Conservation (phyloP, 2,329 filamentous ascomycete species). For the Paramyrothecium roridum region DNA sequence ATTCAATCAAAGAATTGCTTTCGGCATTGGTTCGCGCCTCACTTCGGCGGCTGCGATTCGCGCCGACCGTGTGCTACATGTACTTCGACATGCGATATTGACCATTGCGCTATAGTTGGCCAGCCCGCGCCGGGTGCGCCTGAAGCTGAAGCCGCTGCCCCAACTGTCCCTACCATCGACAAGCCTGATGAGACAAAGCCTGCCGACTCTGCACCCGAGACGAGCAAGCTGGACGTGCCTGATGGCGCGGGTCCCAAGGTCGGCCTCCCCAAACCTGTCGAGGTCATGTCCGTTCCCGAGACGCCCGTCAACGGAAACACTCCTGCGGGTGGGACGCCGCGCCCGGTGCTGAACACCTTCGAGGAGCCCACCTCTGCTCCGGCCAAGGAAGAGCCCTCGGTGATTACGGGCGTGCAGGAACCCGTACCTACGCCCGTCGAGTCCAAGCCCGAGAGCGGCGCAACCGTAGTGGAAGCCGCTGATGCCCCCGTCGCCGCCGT, state of each 20-base stretch:
- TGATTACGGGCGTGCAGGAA: slow-evolving; percentile 19
- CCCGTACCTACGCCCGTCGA: slow-evolving; percentile 14
- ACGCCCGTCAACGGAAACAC: slow-evolving; percentile 31
- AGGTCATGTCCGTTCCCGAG: slow-evolving; percentile 30
- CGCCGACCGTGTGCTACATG: not conserved
- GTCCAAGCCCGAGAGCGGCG: slow-evolving; percentile 14
- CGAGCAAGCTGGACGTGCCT: slow-evolving; percentile 11
- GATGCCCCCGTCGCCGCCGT: slow-evolving; percentile 5
- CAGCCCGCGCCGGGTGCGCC: slow-evolving; percentile 22
- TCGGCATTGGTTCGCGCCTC: not conserved
- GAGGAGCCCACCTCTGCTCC: slow-evolving; percentile 20
- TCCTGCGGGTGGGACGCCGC: slow-evolving; percentile 29
- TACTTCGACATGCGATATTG: slow-evolving; percentile 8
- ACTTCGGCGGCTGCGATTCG: slow-evolving; percentile 12
- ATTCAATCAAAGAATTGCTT: too few species aligned
- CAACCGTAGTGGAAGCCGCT: slow-evolving; percentile 8
- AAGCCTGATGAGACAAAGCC: slow-evolving; percentile 8
- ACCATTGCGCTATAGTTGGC: slow-evolving; percentile 19
- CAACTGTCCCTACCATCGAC: slow-evolving; percentile 17
- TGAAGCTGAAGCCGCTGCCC: slow-evolving; percentile 21
- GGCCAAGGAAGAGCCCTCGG: slow-evolving; percentile 14
- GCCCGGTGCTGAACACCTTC: slow-evolving; percentile 29
- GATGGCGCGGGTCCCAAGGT: slow-evolving; percentile 11
- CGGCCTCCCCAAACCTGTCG: slow-evolving; percentile 27
- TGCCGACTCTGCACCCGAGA: slow-evolving; percentile 14